These are phyloP conservation scores for Centella asiatica DNA, from an alignment of 129 eudicot species.

Conservation along the genomic window DNA sequence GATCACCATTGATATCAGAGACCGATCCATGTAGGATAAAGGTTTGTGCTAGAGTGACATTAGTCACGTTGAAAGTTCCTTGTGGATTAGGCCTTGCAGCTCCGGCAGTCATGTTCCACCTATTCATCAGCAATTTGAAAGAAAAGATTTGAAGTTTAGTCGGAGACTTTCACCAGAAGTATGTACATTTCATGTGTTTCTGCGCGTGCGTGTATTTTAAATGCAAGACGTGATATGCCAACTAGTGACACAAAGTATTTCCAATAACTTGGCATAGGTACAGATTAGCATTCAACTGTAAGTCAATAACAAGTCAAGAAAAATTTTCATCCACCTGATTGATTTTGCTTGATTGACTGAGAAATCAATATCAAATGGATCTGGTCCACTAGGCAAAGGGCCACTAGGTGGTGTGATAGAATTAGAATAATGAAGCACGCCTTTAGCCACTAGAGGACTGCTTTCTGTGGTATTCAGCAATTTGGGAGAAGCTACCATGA, in stretches of 20 bases:
- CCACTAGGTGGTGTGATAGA: slow-evolving; percentile 24
- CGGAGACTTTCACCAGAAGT: too few relatives aligned
- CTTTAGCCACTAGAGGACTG: slow-evolving; percentile 51
- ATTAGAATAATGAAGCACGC: slow-evolving; percentile 48
- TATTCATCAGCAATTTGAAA: slow-evolving; percentile 2
- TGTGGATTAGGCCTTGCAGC: slow-evolving; percentile 89
- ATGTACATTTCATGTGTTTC: too few relatives aligned
- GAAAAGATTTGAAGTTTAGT: not conserved
- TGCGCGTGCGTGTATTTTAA: too few relatives aligned
- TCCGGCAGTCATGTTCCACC: slow-evolving; percentile 78
- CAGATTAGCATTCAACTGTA: too few relatives aligned
- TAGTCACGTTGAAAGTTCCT: slow-evolving; percentile 73
- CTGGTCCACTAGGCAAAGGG: slow-evolving; percentile 57
- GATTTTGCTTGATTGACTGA: slow-evolving; percentile 74
- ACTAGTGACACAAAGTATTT: too few relatives aligned
- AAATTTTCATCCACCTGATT: slow-evolving; percentile 26
- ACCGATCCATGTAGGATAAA: slow-evolving; percentile 53
- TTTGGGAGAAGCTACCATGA: slow-evolving; percentile 65
- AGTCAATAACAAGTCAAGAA: not conserved
- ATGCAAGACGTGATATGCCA: too few relatives aligned
- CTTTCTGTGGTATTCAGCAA: slow-evolving; percentile 22
- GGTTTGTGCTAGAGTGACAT: slow-evolving; percentile 55
- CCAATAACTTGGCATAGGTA: too few relatives aligned
- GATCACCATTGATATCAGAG: slow-evolving; percentile 27
- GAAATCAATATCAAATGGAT: slow-evolving; percentile 52